Conservation (phyloP, 345 rosid species). For the Lepidium sativum region DNA sequence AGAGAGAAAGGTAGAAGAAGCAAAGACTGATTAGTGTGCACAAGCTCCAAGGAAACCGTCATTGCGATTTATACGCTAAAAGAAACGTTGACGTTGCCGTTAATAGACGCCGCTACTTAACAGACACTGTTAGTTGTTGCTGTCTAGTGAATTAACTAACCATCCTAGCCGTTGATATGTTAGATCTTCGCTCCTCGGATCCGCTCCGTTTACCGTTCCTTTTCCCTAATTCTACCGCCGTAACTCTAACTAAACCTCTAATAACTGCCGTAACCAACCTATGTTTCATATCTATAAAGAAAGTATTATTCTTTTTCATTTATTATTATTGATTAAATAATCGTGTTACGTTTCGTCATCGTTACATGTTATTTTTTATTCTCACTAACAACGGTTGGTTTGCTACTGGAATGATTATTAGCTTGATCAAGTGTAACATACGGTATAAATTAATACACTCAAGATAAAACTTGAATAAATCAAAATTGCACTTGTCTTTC, state of each 20-base stretch:
- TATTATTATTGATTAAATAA: not conserved
- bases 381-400: too few species aligned
- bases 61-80: conserved; percentile 19
- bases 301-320: not conserved
- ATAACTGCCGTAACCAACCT: conserved; percentile 26
- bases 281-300: too few species aligned
- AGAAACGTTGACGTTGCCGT: conserved; percentile 14
- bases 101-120: conserved; percentile 15
- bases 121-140: not conserved
- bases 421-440: too few species aligned
- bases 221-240: conserved; percentile 18
- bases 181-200: not conserved
- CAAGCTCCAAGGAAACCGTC: conserved; percentile 46
- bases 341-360: not conserved
- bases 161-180: not conserved
- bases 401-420: too few species aligned
- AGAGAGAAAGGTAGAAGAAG: not conserved
- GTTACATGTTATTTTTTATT: too few species aligned
- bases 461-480: too few species aligned
- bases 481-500: too few species aligned
- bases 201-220: not conserved
- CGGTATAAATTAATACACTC: too few species aligned
- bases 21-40: conserved; percentile 15
- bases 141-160: not conserved
- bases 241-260: too few species aligned